Base-by-base conservation (phyloP, 2,329 filamentous ascomycete genomes). In the Didymella lethalis region DNA sequence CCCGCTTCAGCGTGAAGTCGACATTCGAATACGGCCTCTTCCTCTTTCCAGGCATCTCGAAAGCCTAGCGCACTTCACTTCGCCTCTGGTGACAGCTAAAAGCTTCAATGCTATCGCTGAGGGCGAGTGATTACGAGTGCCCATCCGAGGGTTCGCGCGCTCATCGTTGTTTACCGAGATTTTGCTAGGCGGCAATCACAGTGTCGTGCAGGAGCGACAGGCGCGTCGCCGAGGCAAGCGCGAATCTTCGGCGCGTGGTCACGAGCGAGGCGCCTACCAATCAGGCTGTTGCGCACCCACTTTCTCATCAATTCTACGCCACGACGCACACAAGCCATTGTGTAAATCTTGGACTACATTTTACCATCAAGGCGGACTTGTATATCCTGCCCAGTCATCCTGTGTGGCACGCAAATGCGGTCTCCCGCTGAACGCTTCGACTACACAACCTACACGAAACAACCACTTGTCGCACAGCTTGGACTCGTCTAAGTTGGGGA, bases 1-100 rank as follows among this genome's bases (percentile, higher is more conserved):
- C 89, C 23, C 86, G 84, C 47, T 88, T 85, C 31, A 93, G 80
- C 6, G 90, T 91, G 72, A 92, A 92, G 63, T 90, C 89, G 60
- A 93, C 83, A 74, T 93, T 90, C 52, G 71, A 70, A 41, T 72
- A 72, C 25, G 65, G 58, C 20, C 63, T 60, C 54, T 73, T 75
- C 54, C 68, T 67, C 47, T 71, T 68, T 34, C 62, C 65, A 12
- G 74, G 67, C 75, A 77, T 78, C 31, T 47, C 63, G 26, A 18
- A 23, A 32, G 14, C 7, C 8, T n/a, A 29, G 16, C 26, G 31
- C 10, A 26, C 45, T 26, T 45, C 12, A 23, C 25, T 40, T 18
- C 11, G 32, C 40, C 40, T 40, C 8, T 8, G 31, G 6, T 28
- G 32, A 16, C 20, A 10, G 20, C 12, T 3, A 34, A 11, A 14